Base-by-base conservation (phyloP, 805 yeast species). In the Ogataea naganishii region DNA sequence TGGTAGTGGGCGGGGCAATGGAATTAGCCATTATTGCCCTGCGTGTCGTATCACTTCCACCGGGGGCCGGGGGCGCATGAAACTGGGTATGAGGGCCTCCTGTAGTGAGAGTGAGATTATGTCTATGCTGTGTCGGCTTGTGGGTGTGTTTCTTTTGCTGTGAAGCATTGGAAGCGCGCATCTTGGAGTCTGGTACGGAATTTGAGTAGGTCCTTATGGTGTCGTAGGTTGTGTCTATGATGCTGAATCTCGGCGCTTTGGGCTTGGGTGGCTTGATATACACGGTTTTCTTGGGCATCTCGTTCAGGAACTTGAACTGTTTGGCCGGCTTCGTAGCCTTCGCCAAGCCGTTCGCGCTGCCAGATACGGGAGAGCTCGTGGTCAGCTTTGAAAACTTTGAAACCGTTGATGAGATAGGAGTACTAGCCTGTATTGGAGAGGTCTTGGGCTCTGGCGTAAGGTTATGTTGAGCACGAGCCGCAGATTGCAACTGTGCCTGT, bases 1-100 rank as follows among this genome's bases (percentile, higher is more conserved):
- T 43, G 41, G 20, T n/a, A 27, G 20, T 14, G 14, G 13, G 14
- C 15, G 13, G 15, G 15, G 10, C 25, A 23, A 23, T 11, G 9
- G 15, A 8, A 4, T 16, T 14, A 4, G 25, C 9, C 12, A 20
- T 7, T 30, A 17, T 16, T 20, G 34, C 7, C 17, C 13, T 18
- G 13, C 12, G 4, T 18, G 14, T 20, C 9, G 20, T 25, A 18
- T 10, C 13, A 20, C 16, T 9, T 20, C 11, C 14, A 7, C 23
- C 14, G 22, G 15, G 17, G 7, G n/a, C n/a, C n/a, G n/a, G n/a
- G n/a, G n/a, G n/a, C n/a, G n/a, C n/a, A n/a, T n/a, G n/a, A n/a
- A n/a, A n/a, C n/a, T n/a, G n/a, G n/a, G n/a, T n/a, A n/a, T n/a
- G n/a, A n/a, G n/a, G n/a, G n/a, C n/a, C n/a, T n/a, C n/a, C n/a